Evolutionary conservation across 305 asterid genomes (phyloP).

Genomic region (Fraxinus sp.): DNA sequence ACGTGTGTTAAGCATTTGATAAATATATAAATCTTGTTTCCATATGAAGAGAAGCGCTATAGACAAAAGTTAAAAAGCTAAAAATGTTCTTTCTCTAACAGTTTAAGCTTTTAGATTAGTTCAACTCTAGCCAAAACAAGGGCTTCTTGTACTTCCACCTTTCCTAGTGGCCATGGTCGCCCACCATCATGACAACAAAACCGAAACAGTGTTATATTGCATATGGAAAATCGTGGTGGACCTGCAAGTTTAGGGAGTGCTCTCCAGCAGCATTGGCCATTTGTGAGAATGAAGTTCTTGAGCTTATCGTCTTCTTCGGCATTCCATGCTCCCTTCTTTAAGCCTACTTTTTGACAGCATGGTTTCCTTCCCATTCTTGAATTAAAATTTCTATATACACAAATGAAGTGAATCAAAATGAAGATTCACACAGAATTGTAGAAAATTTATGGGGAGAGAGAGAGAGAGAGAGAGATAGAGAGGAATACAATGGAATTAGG

Average conservation of each 20-base stretch:
- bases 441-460: neutral
- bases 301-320: constrained; percentile 54
- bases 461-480: too few relatives aligned
- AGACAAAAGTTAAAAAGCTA: too few relatives aligned
- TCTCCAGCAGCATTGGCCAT: constrained; percentile 59
- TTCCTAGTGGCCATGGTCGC: neutral
- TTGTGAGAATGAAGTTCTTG: constrained; percentile 46
- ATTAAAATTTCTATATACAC: neutral
- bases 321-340: constrained; percentile 61
- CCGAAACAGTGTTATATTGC: neutral
- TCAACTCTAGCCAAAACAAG: neutral
- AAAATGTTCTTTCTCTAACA: too few relatives aligned
- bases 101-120: neutral
- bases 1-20: neutral
- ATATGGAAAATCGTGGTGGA: neutral
- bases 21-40: neutral
- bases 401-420: neutral
- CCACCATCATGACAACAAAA: neutral
- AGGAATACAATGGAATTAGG: too few relatives aligned
- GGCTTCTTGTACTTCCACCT: neutral
- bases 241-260: constrained; percentile 60
- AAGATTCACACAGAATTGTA: neutral
- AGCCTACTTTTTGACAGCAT: constrained; percentile 55
- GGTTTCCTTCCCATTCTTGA: constrained; percentile 58
- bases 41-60: neutral